Base-by-base conservation (phyloP, 495 filamentous ascomycete genomes). In the Trichoderma asperelloides region DNA sequence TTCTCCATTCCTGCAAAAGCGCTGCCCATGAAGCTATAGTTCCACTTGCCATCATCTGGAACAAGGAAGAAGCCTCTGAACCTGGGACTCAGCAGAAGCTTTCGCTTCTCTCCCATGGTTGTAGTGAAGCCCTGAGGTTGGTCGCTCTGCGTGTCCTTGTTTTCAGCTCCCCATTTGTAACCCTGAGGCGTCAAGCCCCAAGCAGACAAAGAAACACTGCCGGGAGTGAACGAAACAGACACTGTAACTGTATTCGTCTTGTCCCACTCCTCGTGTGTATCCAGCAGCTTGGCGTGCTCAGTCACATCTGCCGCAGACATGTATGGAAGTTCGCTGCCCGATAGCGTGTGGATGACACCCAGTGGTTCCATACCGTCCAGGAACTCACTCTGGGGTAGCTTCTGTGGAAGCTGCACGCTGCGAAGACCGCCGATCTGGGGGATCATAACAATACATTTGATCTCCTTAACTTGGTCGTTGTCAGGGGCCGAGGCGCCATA, bases 211-310 rank as follows among this genome's bases (percentile, higher is more conserved):
- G 93, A 97, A 51, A 98, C 96, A 63, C 93, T 96, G 67, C 96
- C 96, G n/a, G 96, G 96, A 5, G 96, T 98, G 82, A 99, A 99
- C 25, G 93, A 91, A 40, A 97, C 93, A 15, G 93, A 95, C 85
- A 99, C 92, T 45, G 91, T 97, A 68, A 97, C 86, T 6, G 92
- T 97, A 65, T 76, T 81, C 79, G 96, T 92, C 84, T 95, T 94
- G 77, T 96, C 91, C 93, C 92, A 97, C 40, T 85, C 84, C 0
- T 85, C 73, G 77, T 99, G 93, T 0, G 87, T 77, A 66, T 91
- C 88, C 84, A 97, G 94, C 27, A 98, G 83, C 62, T 88, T 87
- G 9, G 96, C 87, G 76, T 98, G 96, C 76, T 91, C 89, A 9
- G 96, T 98, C 47, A 96, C 92, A 79, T 99, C 96, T 71, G 86